Conservation (phyloP, 306 rosid species). For the Nissolia schottii region DNA sequence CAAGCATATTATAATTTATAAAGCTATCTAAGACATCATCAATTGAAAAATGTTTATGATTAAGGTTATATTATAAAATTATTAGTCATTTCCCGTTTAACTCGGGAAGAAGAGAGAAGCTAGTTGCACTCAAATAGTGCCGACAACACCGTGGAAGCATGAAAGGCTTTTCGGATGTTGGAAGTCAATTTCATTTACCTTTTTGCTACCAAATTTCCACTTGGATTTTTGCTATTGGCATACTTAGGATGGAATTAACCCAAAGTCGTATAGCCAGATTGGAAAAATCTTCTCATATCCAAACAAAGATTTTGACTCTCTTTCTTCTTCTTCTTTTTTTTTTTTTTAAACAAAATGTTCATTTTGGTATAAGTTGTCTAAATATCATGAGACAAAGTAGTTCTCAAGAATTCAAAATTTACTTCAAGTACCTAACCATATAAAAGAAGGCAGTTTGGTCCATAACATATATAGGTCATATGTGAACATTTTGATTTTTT, state of each 20-base stretch:
- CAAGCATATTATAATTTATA: neutral
- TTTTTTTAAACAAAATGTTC: too few relatives aligned
- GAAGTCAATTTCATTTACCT: slow-evolving; percentile 46
- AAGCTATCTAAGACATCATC: neutral
- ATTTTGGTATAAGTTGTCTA: too few relatives aligned
- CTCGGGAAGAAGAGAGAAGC: neutral
- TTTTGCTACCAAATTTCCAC: slow-evolving; percentile 9
- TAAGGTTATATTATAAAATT: neutral
- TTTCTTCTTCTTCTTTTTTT: neutral
- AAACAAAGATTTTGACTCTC: neutral
- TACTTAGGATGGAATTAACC: slow-evolving; percentile 25
- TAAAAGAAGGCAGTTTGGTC: too few relatives aligned
- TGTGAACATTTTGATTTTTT: too few relatives aligned
- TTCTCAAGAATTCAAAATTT: too few relatives aligned
- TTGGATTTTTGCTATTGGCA: slow-evolving; percentile 23
- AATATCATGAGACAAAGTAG: too few relatives aligned
- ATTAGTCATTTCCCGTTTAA: slow-evolving; percentile 13
- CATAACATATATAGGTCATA: too few relatives aligned
- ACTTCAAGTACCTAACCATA: too few relatives aligned
- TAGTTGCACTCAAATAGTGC: slow-evolving; percentile 32
- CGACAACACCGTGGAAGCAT: slow-evolving; percentile 41
- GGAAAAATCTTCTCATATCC: slow-evolving; percentile 19
- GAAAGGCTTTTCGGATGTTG: slow-evolving; percentile 28
- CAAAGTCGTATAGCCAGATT: slow-evolving; percentile 27
- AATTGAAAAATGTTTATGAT: neutral